These are phyloP conservation scores for Sindora glabra DNA, from an alignment of 306 rosid species.

Conservation along the genomic window DNA sequence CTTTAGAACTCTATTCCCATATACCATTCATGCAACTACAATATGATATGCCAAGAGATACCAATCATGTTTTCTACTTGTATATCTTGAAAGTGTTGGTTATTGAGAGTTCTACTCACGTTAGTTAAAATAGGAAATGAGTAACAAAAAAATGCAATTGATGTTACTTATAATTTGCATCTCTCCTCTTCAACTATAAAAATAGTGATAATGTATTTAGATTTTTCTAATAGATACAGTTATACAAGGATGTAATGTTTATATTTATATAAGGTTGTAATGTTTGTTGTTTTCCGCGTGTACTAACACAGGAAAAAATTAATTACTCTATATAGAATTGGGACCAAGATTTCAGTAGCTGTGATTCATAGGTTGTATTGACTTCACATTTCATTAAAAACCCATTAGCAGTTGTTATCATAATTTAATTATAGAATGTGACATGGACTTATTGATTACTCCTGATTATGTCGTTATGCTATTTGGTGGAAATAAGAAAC, in stretches of 20 bases:
- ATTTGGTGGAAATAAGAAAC: constrained; percentile 13
- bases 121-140: too few relatives aligned
- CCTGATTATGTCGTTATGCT: constrained; percentile 10
- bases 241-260: neutral
- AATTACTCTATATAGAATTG: neutral
- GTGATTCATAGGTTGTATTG: constrained; percentile 3
- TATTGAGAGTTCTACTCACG: too few relatives aligned
- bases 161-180: too few relatives aligned
- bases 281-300: constrained; percentile 29
- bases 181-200: too few relatives aligned
- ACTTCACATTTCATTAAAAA: constrained; percentile 26
- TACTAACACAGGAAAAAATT: constrained; percentile 16
- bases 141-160: too few relatives aligned
- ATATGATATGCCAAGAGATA: too few relatives aligned
- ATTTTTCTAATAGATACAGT: too few relatives aligned
- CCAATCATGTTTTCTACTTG: too few relatives aligned
- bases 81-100: too few relatives aligned
- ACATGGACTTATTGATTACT: constrained; percentile 1
- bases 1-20: too few relatives aligned
- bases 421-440: constrained; percentile 13
- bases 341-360: constrained; percentile 7
- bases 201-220: too few relatives aligned
- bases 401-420: constrained; percentile 24
- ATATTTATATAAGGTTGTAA: constrained; percentile 3
- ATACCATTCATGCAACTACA: too few relatives aligned